Percentiles rank a stretch among this genome's conserved stretches.
phyloP scores from a whole-genome alignment of 192 early-diverging fungal species.

The Backusella westeae region DNA sequence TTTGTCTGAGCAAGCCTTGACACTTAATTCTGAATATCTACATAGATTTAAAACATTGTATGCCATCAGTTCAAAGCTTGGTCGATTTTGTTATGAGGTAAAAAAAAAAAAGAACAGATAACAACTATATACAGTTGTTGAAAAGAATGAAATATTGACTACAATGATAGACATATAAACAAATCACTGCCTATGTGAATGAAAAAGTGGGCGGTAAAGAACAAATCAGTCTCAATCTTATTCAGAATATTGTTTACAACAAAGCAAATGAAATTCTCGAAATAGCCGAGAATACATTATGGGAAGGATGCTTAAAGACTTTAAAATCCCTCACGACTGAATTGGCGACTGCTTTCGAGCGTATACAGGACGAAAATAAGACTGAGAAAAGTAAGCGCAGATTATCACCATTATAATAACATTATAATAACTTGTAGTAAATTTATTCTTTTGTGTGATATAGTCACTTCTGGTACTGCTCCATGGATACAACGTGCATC shows the following conservation, averaged over 20 bases:
- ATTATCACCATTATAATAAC: background rate
- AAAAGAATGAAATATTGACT: background rate
- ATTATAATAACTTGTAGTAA: background rate
- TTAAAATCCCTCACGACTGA: conserved; percentile 47
- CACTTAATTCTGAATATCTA: conserved; percentile 46
- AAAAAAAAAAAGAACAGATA: background rate
- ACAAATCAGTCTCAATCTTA: conserved; percentile 32
- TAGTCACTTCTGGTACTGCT: conserved; percentile 49
- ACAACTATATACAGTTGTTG: background rate
- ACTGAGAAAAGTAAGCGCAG: conserved; percentile 45
- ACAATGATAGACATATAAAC: conserved; percentile 26
- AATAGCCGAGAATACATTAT: conserved; percentile 58
- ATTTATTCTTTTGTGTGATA: background rate
- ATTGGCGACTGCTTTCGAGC: conserved; percentile 44
- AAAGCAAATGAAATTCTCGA: conserved; percentile 57
- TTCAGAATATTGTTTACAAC: conserved; percentile 56
- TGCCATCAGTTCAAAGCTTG: conserved; percentile 44
- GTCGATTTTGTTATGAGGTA: conserved; percentile 47
- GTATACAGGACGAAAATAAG: conserved; percentile 51
- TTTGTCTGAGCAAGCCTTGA: conserved; percentile 43
- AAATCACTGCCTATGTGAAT: conserved; percentile 42
- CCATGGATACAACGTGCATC: conserved; percentile 84
- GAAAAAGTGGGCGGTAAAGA: conserved; percentile 46
- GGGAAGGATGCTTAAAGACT: conserved; percentile 55
- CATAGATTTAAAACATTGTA: conserved; percentile 48